A percentile compares a stretch with the other conserved stretches of the same genome.
Evolutionary conservation across 2,329 filamentous ascomycete species (phyloP).

Genomic region (Hyphodiscus sp.): DNA sequence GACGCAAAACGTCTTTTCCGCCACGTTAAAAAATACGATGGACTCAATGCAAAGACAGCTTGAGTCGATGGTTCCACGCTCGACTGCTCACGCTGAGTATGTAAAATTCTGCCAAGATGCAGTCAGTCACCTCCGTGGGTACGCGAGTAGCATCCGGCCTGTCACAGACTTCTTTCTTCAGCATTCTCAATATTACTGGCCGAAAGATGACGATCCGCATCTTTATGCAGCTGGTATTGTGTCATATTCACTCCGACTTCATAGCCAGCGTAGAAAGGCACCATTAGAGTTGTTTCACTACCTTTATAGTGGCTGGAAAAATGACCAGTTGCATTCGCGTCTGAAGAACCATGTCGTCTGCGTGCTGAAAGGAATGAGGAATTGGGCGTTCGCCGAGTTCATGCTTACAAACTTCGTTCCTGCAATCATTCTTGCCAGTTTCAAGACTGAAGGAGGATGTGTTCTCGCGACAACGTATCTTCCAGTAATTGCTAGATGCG

Average conservation of each 20-base stretch:
- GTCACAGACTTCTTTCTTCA: slow-evolving; percentile 23
- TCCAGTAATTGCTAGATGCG: slow-evolving; percentile 11
- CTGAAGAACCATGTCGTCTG: slow-evolving; percentile 12
- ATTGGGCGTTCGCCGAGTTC: slow-evolving; percentile 21
- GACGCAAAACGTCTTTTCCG: slow-evolving; percentile 12
- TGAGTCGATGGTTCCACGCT: slow-evolving; percentile 14
- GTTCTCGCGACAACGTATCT: slow-evolving; percentile 22
- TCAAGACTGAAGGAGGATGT: slow-evolving; percentile 18
- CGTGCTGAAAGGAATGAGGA: slow-evolving; percentile 18
- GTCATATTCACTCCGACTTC: slow-evolving; percentile 23
- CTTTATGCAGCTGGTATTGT: slow-evolving; percentile 24
- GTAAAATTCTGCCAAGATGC: slow-evolving; percentile 20
- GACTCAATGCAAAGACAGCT: slow-evolving; percentile 22
- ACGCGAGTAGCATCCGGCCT: slow-evolving; percentile 21
- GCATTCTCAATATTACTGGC: slow-evolving; percentile 24
- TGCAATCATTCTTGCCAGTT: slow-evolving; percentile 20
- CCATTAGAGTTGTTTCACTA: slow-evolving; percentile 25
- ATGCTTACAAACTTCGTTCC: slow-evolving; percentile 23
- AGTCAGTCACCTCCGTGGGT: slow-evolving; percentile 19
- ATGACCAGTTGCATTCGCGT: slow-evolving; percentile 12
- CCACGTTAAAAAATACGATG: slow-evolving; percentile 21
- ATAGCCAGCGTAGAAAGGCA: slow-evolving; percentile 13
- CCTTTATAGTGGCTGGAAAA: slow-evolving; percentile 24
- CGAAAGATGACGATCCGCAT: slow-evolving; percentile 23
- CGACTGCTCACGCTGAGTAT: slow-evolving; percentile 17